phyloP scores from a whole-genome alignment of 1,284 basidiomycete genomes.

The Agroathelia rolfsii region DNA sequence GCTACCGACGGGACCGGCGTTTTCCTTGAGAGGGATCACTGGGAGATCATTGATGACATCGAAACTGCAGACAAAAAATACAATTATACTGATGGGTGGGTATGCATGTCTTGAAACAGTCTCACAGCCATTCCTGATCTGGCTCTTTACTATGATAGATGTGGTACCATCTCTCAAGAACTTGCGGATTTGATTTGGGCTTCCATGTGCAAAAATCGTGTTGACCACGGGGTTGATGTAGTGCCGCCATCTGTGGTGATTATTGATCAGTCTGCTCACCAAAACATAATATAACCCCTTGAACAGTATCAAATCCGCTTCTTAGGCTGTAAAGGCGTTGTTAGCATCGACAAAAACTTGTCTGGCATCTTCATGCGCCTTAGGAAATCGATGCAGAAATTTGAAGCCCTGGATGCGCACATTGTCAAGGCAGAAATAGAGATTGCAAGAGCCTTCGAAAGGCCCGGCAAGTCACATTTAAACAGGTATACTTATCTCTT shows the following conservation, averaged over 20 bases:
- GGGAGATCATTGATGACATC: conserved; percentile 52
- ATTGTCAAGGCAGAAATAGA: conserved; percentile 46
- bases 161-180: conserved; percentile 59
- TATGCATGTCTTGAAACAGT: too few species aligned
- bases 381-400: conserved; percentile 69
- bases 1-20: conserved; percentile 64
- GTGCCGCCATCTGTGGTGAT: conserved; percentile 52
- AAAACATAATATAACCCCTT: conserved; percentile 6
- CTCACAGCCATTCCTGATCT: too few species aligned
- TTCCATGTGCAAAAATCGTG: conserved; percentile 35
- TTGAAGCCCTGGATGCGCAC: conserved; percentile 36
- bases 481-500: conserved; percentile 40
- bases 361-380: conserved; percentile 51
- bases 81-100: conserved; percentile 66
- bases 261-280: conserved; percentile 8
- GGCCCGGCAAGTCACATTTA: conserved; percentile 47
- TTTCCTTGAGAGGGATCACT: conserved; percentile 43
- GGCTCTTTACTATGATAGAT: too few species aligned
- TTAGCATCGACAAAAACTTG: conserved; percentile 50
- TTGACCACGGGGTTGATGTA: conserved; percentile 21
- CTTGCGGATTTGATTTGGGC: conserved; percentile 51
- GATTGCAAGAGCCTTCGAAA: conserved; percentile 53
- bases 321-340: conserved; percentile 69
- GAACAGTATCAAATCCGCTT: conserved; percentile 69
- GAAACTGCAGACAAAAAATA: conserved; percentile 29